Percentiles rank a stretch among this genome's conserved stretches.
Conservation (phyloP, 164 flowering plant genomes). For the Chloranthus sessilifolius region DNA sequence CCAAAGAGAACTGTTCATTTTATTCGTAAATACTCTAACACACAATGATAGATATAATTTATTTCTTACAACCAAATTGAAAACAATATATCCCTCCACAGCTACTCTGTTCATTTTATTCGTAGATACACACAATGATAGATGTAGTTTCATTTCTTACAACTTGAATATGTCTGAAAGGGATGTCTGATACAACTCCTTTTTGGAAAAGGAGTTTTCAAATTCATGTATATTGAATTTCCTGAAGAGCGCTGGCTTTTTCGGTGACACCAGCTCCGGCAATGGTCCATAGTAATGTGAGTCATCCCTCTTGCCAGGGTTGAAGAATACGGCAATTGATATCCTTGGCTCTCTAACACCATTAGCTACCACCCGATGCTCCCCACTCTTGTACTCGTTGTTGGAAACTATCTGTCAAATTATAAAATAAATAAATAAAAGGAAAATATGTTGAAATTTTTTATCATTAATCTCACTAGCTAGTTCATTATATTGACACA, state of each 20-base stretch:
- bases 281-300: conserved; percentile 8
- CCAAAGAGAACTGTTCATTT: too few species aligned
- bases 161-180: neutral
- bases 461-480: too few species aligned
- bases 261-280: conserved; percentile 10
- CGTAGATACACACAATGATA: too few species aligned
- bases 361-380: conserved; percentile 18
- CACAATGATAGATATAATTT: too few species aligned
- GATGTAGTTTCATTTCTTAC: too few species aligned
- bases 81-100: too few species aligned
- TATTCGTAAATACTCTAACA: too few species aligned
- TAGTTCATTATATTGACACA: too few species aligned
- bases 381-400: conserved; percentile 13
- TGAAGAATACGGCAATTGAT: conserved; percentile 6
- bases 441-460: too few species aligned
- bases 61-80: too few species aligned
- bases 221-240: conserved; percentile 7
- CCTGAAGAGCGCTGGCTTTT: conserved; percentile 3
- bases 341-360: conserved; percentile 5
- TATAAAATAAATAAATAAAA: too few species aligned
- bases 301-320: neutral
- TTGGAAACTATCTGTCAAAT: conserved; percentile 15
- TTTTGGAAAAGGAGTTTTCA: neutral
- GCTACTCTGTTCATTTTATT: too few species aligned
- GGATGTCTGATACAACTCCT: neutral